phyloP scores from a whole-genome alignment of 2,329 filamentous ascomycete genomes.

The Hypoxylon sp. region DNA sequence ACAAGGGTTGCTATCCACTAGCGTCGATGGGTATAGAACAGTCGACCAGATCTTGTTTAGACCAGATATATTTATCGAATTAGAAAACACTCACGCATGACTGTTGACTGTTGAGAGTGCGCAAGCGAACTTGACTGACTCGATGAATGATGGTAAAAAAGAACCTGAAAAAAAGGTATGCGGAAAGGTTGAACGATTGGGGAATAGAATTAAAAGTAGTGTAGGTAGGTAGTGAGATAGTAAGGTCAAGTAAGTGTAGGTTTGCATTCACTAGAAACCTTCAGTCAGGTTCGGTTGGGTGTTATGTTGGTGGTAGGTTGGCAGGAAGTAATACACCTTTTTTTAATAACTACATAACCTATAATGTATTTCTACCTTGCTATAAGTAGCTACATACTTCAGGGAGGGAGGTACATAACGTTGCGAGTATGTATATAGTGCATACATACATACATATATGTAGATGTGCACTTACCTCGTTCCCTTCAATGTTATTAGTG shows the following conservation, averaged over 20 bases:
- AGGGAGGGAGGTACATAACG: not conserved
- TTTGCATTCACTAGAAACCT: constrained; percentile 28
- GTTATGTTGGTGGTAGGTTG: constrained; percentile 21
- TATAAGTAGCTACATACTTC: constrained; percentile 23
- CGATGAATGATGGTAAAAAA: constrained; percentile 20
- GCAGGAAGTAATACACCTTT: constrained; percentile 7
- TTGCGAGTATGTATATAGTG: constrained; percentile 6
- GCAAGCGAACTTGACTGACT: constrained; percentile 35
- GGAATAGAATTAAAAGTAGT: not conserved
- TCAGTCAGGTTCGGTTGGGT: constrained; percentile 13
- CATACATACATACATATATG: constrained; percentile 1
- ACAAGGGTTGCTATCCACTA: constrained; percentile 14
- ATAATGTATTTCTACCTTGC: constrained; percentile 36
- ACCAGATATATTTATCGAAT: constrained; percentile 13
- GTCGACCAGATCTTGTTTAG: constrained; percentile 29
- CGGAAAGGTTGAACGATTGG: constrained; percentile 14
- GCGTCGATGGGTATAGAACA: constrained; percentile 28
- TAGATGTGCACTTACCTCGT: too few species aligned
- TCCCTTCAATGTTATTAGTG: too few species aligned
- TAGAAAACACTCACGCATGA: constrained; percentile 17
- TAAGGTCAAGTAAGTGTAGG: constrained; percentile 12
- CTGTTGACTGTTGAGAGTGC: constrained; percentile 24
- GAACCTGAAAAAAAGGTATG: constrained; percentile 7
- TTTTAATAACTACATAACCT: constrained; percentile 17
- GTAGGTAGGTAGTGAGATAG: not conserved